Evolutionary conservation across 2,329 filamentous ascomycete species (phyloP), one percentile per base, ranked within the genome.

Genomic region (Salinomyces thailandicus): DNA sequence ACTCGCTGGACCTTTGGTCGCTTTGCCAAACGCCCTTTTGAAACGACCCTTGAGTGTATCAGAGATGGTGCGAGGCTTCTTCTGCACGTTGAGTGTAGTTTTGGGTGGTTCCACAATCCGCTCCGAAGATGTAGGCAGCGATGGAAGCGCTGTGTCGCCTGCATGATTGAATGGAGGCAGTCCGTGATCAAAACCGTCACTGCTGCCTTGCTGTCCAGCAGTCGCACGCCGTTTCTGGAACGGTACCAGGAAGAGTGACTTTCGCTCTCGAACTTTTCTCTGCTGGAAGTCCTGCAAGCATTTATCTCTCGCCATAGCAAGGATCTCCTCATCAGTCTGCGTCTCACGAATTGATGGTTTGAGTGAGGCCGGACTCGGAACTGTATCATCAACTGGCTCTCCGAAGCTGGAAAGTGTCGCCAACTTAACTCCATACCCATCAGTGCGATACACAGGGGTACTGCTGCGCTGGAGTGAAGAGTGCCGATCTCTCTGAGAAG

Each of bases 61-160:
- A 0, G 80, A 83, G 11, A 77, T 72, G 19, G 75, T 77, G 16
- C 79, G 68, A 8, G 73, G 72, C 34, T 70, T 76, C 18, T 18
- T 35, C 5, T 31, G 33, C 8, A 36, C 18, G 8, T 28, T 30
- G 9, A 36, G 11, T 8, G 22, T 26, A n/a, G n/a, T 26, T 9
- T 8, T 26, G 22, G 22, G 22, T n/a, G n/a, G 22, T 26, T n/a
- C n/a, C n/a, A n/a, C n/a, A n/a, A n/a, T n/a, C n/a, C n/a, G n/a
- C n/a, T n/a, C n/a, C n/a, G n/a, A n/a, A n/a, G 32, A 27, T 11
- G 35, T n/a, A 13, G 38, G 29, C 29, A 43, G 18, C 20, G 39
- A 17, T 11, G 35, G 29, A 51, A 31, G 18, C 7, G 29, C 33
- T 7, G 39, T 35, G 19, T 47, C 41, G 24, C 48, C 27, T 14